Base-by-base conservation (phyloP, 2,329 filamentous ascomycete genomes). In the Ophiostoma sp. region DNA sequence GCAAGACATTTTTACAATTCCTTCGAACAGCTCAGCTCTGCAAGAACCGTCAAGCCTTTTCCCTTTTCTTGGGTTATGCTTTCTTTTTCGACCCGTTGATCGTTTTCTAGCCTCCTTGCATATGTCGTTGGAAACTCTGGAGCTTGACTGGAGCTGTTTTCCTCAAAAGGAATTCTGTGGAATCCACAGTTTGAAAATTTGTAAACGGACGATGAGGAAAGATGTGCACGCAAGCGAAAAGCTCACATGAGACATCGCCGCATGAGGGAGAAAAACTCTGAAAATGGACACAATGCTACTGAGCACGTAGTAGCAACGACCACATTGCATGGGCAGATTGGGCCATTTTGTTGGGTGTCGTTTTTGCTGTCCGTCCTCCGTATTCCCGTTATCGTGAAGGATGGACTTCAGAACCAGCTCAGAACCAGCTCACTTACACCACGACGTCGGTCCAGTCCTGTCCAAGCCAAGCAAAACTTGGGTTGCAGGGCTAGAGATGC, bases 201-300 rank as follows among this genome's bases (percentile, higher is more conserved):
- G 63, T 33, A 11, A 50, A 48, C 25, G 22, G 42, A 68, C 63
- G 45, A 69, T 22, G 48, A 39, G 66, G 31, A 69, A 69, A 69
- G 66, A 69, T 69, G 48, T 52, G 66, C 66, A 55, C 48, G 25
- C 28, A 69, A 69, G 48, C 28, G n/a, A 39, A 55, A 31, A 55
- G 66, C 66, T 69, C 48, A 55, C 48, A 55, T 55, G 42, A 70
- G 68, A 70, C 68, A 68, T 33, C 12, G 42, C n/a, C 22, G 36
- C 28, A 4, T 22, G 48, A 36, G 31, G 9, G 48, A 15, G 22
- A 25, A 15, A 55, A 2, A 28, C 12, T 28, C 19, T 28, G n/a
- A n/a, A n/a, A n/a, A n/a, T n/a, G n/a, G n/a, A n/a, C n/a, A n/a
- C n/a, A n/a, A n/a, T n/a, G n/a, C n/a, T n/a, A n/a, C n/a, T n/a